Evolutionary conservation across 1,139 yeast genomes (phyloP), one percentile per base, ranked within the genome.

Genomic region (Candida glucosophila): DNA sequence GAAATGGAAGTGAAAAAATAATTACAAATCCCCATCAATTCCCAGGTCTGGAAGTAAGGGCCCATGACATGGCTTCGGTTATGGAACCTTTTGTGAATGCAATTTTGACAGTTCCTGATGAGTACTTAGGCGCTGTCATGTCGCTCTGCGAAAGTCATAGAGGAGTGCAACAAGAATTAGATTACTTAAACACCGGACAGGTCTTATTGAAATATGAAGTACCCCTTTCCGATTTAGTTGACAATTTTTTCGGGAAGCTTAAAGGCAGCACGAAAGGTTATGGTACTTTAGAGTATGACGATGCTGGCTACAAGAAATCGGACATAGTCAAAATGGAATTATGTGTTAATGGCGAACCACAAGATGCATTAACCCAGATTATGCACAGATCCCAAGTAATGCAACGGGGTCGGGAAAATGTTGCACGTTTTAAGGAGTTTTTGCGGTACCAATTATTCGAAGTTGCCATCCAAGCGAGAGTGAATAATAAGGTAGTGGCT

Each of bases 241-340:
- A 90, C 44, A 95, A 90, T 52, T 88, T 90, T 47, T 86, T 90
- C 49, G 97, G 97, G 1, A 83, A 82, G 47, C 61, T 90, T 30
- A 90, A 90, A 49, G 92, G 96, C 2, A 67, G 76, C 3, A 85
- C 97, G 0, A 74, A 77, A 42, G 98, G 98, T 1, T 90, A 83
- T 51, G 98, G 95, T 0, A 80, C 95, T 0, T 60, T 90, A 30
- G 98, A 90, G 52, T 90, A 90, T 44, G 97, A 90, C 43, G 97
- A 90, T 46, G 76, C 81, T 2, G 98, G 97, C 0, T 90, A 86
- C 52, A 65, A 60, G 36, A 67, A 73, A 19, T 74, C 94, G 2
- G 88, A 82, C 43, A 73, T 90, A 17, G 90, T 83, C 22, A 90
- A 90, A 45, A 59, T 90, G 58, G 96, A 88, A 47, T 65, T 90